Percentiles rank a stretch among this genome's conserved stretches.
Evolutionary conservation across 306 rosid species (phyloP).

Genomic region (Prunus armeniaca): DNA sequence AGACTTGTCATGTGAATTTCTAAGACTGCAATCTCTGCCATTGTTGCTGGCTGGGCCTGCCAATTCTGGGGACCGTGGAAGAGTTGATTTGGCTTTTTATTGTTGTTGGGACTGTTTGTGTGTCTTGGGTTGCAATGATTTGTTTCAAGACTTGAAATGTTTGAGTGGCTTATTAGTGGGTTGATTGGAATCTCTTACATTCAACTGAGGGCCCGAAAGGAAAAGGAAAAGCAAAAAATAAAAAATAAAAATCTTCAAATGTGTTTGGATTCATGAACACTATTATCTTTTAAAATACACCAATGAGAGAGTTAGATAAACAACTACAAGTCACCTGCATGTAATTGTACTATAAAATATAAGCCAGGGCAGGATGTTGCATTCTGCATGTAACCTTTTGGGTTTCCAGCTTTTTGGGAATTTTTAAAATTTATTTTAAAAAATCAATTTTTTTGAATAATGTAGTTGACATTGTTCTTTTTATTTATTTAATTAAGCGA

Average conservation of each 20-base stretch:
- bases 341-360: neutral
- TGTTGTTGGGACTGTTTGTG: neutral
- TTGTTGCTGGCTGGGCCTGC: neutral
- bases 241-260: neutral
- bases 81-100: neutral
- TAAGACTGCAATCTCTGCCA: constrained; percentile 1
- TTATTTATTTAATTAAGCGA: too few species aligned
- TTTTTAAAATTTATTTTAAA: neutral
- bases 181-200: constrained; percentile 7
- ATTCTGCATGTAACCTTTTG: neutral
- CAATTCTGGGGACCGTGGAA: neutral
- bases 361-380: neutral
- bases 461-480: too few species aligned
- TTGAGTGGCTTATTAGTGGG: constrained; percentile 12
- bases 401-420: neutral
- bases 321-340: constrained; percentile 2
- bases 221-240: neutral
- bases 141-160: neutral
- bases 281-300: neutral
- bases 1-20: constrained; percentile 13
- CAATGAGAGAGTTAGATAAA: neutral
- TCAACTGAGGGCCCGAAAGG: neutral
- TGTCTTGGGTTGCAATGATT: neutral
- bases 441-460: too few species aligned
- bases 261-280: neutral